Evolutionary conservation across 2,329 filamentous ascomycete species (phyloP), one percentile per base, ranked within the genome.

Genomic region (Penicillium sp.): DNA sequence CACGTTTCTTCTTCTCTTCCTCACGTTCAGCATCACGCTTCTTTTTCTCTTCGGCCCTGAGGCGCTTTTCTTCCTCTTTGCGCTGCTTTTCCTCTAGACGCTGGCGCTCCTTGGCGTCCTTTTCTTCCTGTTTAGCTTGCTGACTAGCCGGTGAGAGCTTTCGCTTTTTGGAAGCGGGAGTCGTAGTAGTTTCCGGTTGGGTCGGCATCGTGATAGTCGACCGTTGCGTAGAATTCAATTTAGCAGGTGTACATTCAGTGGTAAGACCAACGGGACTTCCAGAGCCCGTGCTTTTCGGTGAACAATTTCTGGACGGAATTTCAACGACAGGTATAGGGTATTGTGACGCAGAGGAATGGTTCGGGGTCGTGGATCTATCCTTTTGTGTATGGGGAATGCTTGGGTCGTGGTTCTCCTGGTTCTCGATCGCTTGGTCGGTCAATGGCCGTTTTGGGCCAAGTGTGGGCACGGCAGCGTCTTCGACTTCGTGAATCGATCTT

Each of bases 121-220:
- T 72, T 31, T 75, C 72, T 54, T 73, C 75, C 44, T 75, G 70
- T 46, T 70, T 71, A 8, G 60, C 61, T 19, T 68, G 65, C 23
- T 67, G 67, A 45, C 66, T 63, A 51, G 66, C 60, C 31, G 69
- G 51, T 48, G 60, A 61, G 13, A 57, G 44, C 55, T 62, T 69
- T 42, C 62, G 64, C 55, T 65, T 74, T 59, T 66, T 71, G 13
- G 63, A 26, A 4, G 61, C 54, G 2, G 62, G 61, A 0, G 54
- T 44, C 14, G 58, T 28, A 21, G 46, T 48, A 31, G 52, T 24
- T 6, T 63, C 55, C 5, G 51, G 40, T 9, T 63, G 50, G 1
- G 43, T 37, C 8, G 55, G 26, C 5, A 54, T 49, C 3, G 39
- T 26, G 26, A 36, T 29, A 7, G 24, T 31, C 13, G 40, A 10